These are phyloP conservation scores for Neocallimastix lanati DNA, from an alignment of 192 early-diverging fungal genomes.

Conservation along the genomic window DNA sequence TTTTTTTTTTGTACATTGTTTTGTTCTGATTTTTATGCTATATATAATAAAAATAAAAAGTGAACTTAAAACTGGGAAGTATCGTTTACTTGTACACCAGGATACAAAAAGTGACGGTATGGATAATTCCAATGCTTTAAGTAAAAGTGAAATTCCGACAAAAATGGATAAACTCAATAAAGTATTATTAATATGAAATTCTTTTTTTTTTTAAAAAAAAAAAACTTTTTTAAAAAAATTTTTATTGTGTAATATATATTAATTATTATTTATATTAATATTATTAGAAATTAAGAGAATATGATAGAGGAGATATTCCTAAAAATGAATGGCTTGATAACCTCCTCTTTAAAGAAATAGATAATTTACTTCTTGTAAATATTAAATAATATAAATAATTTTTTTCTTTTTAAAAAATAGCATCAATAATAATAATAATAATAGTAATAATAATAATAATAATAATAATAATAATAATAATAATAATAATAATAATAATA, in stretches of 20 bases:
- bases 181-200: constrained; percentile 12
- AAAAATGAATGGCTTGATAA: constrained; percentile 84
- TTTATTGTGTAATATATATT: too few species aligned
- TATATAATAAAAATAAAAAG: too few species aligned
- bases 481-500: neutral
- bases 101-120: neutral
- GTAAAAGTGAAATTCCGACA: constrained; percentile 22
- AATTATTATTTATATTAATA: too few species aligned
- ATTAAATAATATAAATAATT: neutral
- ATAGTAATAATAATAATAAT: neutral
- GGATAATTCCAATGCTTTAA: constrained; percentile 7
- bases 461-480: too few species aligned
- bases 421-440: neutral
- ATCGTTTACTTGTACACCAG: constrained; percentile 35
- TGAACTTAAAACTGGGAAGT: constrained; percentile 67
- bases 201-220: too few species aligned
- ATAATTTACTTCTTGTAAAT: constrained; percentile 51
- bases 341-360: constrained; percentile 72
- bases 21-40: too few species aligned
- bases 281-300: constrained; percentile 46
- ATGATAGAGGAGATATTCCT: constrained; percentile 74
- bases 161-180: constrained; percentile 79
- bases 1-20: too few species aligned
- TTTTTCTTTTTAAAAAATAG: too few species aligned
- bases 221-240: too few species aligned